A percentile compares a stretch with the other conserved stretches of the same genome.
Evolutionary conservation across 2,329 filamentous ascomycete species (phyloP).

Genomic region (Elsinoe necatrix): DNA sequence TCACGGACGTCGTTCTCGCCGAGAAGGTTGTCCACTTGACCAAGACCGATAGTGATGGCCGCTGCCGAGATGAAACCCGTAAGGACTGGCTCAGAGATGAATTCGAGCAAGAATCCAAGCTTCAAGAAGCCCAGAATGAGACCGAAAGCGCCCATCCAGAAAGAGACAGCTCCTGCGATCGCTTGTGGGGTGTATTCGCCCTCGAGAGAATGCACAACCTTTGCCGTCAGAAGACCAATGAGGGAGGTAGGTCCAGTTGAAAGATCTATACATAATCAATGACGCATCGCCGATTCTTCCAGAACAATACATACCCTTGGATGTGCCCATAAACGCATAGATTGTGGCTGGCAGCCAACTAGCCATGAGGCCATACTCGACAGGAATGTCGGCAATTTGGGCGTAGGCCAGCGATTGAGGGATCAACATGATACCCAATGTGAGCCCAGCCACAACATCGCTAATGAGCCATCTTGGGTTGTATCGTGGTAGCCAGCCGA

Average conservation of each 20-base stretch:
- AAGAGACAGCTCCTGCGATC: conserved; percentile 53
- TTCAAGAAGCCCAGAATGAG: conserved; percentile 53
- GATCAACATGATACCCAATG: conserved; percentile 52
- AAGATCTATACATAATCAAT: conserved; percentile 38
- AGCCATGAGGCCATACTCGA: conserved; percentile 53
- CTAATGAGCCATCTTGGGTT: conserved; percentile 53
- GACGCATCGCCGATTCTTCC: background rate
- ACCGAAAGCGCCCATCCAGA: conserved; percentile 55
- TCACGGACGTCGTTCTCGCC: conserved; percentile 45
- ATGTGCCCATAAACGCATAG: conserved; percentile 54
- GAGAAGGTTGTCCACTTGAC: conserved; percentile 55
- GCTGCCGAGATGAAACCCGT: conserved; percentile 59
- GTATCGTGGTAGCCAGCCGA: conserved; percentile 56
- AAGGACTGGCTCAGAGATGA: conserved; percentile 56
- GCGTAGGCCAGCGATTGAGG: conserved; percentile 56
- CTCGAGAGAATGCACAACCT: conserved; percentile 49
- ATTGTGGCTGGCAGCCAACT: conserved; percentile 51
- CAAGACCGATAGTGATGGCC: conserved; percentile 53
- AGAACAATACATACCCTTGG: conserved; percentile 42
- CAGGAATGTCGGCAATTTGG: conserved; percentile 53
- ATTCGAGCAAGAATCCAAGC: conserved; percentile 57
- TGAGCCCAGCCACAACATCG: conserved; percentile 54
- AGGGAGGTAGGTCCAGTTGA: conserved; percentile 58
- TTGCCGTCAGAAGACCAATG: conserved; percentile 54
- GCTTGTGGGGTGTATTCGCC: conserved; percentile 45